These are phyloP conservation scores for Mediolabrus comicus DNA, from an alignment of 108 stramenopile species.

Conservation along the genomic window DNA sequence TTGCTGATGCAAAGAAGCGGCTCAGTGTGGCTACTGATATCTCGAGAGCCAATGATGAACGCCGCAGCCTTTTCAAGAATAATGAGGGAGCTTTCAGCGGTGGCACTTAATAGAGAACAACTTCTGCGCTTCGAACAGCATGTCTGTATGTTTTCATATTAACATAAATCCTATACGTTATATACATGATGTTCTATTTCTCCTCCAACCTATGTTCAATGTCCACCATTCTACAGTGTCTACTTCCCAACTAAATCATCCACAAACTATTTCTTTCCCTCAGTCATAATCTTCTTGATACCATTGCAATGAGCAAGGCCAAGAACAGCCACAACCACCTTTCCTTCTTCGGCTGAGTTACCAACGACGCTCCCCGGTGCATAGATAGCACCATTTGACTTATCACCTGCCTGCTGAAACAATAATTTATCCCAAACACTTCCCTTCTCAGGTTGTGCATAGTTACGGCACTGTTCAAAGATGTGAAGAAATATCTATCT, in stretches of 20 bases:
- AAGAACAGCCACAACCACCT: conserved; percentile 62
- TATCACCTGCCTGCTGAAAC: conserved; percentile 16
- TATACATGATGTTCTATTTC: background rate
- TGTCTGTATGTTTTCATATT: background rate
- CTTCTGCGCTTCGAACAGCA: no score
- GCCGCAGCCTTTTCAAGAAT: conserved; percentile 37
- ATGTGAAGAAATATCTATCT: no score
- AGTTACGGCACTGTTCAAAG: conserved; percentile 41
- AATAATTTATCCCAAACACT: conserved; percentile 9
- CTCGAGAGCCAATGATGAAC: conserved; percentile 56
- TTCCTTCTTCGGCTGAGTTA: conserved; percentile 33
- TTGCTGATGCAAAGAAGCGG: conserved; percentile 71
- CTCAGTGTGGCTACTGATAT: conserved; percentile 51
- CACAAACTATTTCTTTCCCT: conserved; percentile 5
- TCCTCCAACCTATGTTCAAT: background rate
- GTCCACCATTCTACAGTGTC: background rate
- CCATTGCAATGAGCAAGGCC: conserved; percentile 80
- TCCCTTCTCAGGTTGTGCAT: background rate
- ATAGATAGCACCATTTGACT: conserved; percentile 35
- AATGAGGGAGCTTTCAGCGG: conserved; percentile 14
- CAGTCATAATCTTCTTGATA: conserved; percentile 54
- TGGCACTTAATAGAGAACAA: background rate
- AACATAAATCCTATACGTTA: conserved; percentile 1
- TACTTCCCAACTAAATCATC: no score
- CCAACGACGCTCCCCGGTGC: conserved; percentile 35